Evolutionary conservation across 2,329 filamentous ascomycete genomes (phyloP), one percentile per base, ranked within the genome.

Genomic region (Talaromyces funiculosus): DNA sequence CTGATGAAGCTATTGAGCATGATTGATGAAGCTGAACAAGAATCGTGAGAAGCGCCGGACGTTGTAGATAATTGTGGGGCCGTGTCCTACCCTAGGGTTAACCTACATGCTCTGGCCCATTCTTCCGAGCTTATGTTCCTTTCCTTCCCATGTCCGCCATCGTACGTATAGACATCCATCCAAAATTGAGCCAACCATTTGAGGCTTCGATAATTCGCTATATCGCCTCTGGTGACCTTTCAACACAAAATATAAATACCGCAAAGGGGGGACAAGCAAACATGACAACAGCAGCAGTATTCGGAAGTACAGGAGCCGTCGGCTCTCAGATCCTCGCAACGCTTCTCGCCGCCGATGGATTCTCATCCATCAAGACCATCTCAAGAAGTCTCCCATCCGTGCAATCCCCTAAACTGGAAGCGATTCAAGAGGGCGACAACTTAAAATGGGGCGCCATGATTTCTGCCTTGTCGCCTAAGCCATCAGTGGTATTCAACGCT

Each of bases 311-410:
- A 18, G 51, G 51, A 54, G 51, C 51, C 7, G 51, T 54, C 14
- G 51, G 51, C 33, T 54, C 51, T 54, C 51, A 54, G 7, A 54
- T 54, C 4, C 51, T 54, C 20, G 33, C 51, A 5, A 24, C 51
- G 9, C 51, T 54, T 40, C 35, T 54, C 33, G 20, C 20, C 20
- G 4, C 35, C 51, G 51, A 54, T 54, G 51, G 20, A 4, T 54
- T 54, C 12, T 54, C 51, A 18, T 54, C 51, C 4, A 14, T 54
- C 35, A 54, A 54, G 51, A 54, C 51, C n/a, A 54, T 54, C 9
- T 54, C 51, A 6, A 37, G 51, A 40, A 37, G 51, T 38, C 51
- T 54, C 14, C 51, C 51, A 54, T 54, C 51, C 12, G 33, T 9
- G 35, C 51, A 54, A n/a, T 54, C 51, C 33, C 51, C 51, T 2